Percentiles rank a stretch among this genome's conserved stretches.
These are phyloP conservation scores for Naganishia onofrii DNA, from an alignment of 768 basidiomycete species.

Conservation along the genomic window DNA sequence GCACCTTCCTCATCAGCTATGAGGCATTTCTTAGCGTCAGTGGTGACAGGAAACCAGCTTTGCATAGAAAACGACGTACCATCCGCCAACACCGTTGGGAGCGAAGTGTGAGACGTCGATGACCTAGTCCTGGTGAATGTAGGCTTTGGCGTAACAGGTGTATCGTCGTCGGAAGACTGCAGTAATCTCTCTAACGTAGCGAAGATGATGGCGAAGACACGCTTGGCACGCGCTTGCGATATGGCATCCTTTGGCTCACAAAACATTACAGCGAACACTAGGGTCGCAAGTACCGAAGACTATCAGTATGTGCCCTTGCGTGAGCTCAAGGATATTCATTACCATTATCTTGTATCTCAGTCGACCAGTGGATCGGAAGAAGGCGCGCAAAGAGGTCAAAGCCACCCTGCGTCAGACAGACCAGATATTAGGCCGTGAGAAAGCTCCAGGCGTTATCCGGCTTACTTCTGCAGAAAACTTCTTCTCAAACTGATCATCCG, in stretches of 20 bases:
- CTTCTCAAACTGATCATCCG: constrained; percentile 6
- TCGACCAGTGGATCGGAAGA: constrained; percentile 5
- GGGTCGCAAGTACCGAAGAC: neutral
- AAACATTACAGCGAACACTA: neutral
- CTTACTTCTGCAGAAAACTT: constrained; percentile 8
- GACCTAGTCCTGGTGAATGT: neutral
- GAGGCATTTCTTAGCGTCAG: neutral
- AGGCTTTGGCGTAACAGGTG: constrained; percentile 3
- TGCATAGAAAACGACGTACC: neutral
- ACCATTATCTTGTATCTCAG: neutral
- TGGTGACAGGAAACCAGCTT: neutral
- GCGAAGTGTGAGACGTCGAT: neutral
- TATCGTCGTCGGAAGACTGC: constrained; percentile 7
- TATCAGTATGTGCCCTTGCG: neutral
- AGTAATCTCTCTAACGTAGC: neutral
- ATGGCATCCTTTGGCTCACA: neutral
- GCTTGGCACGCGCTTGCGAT: neutral
- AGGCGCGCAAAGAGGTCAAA: constrained; percentile 12
- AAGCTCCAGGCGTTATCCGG: neutral
- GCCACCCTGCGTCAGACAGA: neutral
- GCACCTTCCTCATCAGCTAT: neutral
- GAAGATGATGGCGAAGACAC: constrained; percentile 3
- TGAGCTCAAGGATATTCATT: neutral
- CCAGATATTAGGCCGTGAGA: neutral
- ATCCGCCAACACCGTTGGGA: neutral